These are phyloP conservation scores for Xylariaceae sp. DNA, from an alignment of 2,329 filamentous ascomycete genomes.

Conservation along the genomic window DNA sequence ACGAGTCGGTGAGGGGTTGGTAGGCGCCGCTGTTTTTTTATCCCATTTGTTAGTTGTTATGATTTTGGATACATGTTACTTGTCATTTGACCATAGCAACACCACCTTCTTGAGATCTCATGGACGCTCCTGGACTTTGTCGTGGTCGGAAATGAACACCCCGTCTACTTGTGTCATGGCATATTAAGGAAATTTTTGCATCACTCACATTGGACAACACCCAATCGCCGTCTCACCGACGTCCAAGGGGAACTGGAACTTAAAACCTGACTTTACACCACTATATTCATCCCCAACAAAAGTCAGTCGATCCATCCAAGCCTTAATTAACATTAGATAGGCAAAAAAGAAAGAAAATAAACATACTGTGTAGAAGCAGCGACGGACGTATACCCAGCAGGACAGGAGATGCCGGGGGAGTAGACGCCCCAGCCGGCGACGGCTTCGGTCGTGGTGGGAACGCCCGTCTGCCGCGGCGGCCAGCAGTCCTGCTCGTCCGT, in stretches of 20 bases:
- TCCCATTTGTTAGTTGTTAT: too few species aligned
- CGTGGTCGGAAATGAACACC: too few species aligned
- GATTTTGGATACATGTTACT: too few species aligned
- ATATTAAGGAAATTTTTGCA: constrained; percentile 1
- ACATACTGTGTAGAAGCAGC: constrained; percentile 6
- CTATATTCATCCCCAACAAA: background rate
- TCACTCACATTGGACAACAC: constrained; percentile 17
- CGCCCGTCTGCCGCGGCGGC: constrained; percentile 9
- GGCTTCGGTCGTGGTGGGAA: constrained; percentile 5
- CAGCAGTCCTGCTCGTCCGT: constrained; percentile 15
- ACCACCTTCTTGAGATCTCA: too few species aligned
- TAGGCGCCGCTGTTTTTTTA: constrained; percentile 11
- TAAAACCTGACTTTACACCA: constrained; percentile 8
- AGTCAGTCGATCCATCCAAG: constrained; percentile 4
- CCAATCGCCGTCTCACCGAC: constrained; percentile 15
- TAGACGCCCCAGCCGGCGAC: constrained; percentile 16
- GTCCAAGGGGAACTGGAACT: constrained; percentile 11
- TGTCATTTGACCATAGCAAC: too few species aligned
- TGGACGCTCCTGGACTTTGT: too few species aligned
- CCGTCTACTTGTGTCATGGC: too few species aligned
- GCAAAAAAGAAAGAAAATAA: background rate
- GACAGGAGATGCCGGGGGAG: constrained; percentile 15
- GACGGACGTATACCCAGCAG: constrained; percentile 14
- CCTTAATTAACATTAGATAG: background rate
- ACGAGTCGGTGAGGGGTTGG: background rate